Evolutionary conservation across 768 basidiomycete genomes (phyloP).

Genomic region (Xerocomellus amylosporus): DNA sequence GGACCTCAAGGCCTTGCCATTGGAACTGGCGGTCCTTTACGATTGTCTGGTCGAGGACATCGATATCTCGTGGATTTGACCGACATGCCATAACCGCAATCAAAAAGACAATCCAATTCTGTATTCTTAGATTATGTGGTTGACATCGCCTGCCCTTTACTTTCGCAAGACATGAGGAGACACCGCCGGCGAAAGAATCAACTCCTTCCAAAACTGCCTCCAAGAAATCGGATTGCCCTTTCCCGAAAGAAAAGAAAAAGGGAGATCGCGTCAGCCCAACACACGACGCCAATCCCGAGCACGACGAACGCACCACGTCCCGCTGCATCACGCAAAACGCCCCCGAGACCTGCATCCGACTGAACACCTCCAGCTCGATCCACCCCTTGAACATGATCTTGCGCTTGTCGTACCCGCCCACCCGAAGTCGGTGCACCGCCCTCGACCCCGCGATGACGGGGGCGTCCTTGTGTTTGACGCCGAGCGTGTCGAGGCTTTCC

Average conservation of each 20-base stretch:
- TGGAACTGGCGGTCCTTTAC: no score
- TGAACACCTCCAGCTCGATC: constrained; percentile 67
- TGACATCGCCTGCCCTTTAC: neutral
- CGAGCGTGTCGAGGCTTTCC: constrained; percentile 47
- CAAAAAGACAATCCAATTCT: neutral
- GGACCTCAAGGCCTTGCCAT: neutral
- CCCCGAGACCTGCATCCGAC: constrained; percentile 44
- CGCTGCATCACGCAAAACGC: constrained; percentile 71
- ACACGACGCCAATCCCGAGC: neutral
- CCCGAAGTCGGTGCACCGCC: constrained; percentile 41
- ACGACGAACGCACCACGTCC: constrained; percentile 52
- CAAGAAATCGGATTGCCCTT: constrained; percentile 79
- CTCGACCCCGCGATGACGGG: constrained; percentile 19
- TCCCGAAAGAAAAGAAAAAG: neutral
- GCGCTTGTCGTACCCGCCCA: constrained; percentile 69
- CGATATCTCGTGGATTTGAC: neutral
- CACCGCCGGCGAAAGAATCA: constrained; percentile 51
- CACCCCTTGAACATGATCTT: constrained; percentile 69
- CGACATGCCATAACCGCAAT: neutral
- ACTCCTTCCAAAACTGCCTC: constrained; percentile 69
- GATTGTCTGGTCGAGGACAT: neutral
- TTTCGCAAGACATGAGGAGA: constrained; percentile 54
- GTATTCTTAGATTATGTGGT: neutral
- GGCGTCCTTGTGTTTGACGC: constrained; percentile 50
- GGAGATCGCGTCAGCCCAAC: neutral